These are phyloP conservation scores for Sporisorium sorghi DNA, from an alignment of 1,284 basidiomycete species.

Conservation along the genomic window DNA sequence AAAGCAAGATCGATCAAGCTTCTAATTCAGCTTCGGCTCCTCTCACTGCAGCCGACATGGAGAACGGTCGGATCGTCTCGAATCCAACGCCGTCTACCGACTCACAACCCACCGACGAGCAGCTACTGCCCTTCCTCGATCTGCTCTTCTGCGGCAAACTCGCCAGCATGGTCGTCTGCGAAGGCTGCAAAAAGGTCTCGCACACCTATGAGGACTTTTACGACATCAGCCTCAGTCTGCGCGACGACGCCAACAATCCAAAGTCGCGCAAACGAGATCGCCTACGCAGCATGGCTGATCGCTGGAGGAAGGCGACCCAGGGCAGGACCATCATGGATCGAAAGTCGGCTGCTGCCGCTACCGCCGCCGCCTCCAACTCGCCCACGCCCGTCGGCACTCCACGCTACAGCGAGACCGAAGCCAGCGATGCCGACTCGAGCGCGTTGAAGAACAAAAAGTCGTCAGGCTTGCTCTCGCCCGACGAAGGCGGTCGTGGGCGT, in stretches of 20 bases:
- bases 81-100: neutral
- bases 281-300: slow-evolving; percentile 53
- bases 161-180: slow-evolving; percentile 89
- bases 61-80: slow-evolving; percentile 25
- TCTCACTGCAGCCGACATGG: slow-evolving; percentile 26
- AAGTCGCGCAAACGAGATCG: slow-evolving; percentile 50
- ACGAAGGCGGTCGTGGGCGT: slow-evolving; percentile 33
- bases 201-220: slow-evolving; percentile 93
- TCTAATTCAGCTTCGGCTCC: slow-evolving; percentile 1
- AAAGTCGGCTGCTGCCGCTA: slow-evolving; percentile 36
- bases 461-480: slow-evolving; percentile 56
- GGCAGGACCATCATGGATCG: slow-evolving; percentile 37
- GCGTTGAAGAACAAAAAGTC: slow-evolving; percentile 69
- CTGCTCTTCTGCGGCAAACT: slow-evolving; percentile 88
- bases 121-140: slow-evolving; percentile 81
- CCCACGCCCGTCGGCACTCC: slow-evolving; percentile 45
- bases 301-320: slow-evolving; percentile 48
- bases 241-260: slow-evolving; percentile 33
- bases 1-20: slow-evolving; percentile 18
- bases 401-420: slow-evolving; percentile 49
- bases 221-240: slow-evolving; percentile 85
- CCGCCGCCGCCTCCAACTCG: slow-evolving; percentile 27
- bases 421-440: slow-evolving; percentile 77
- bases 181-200: slow-evolving; percentile 87
- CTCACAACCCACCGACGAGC: slow-evolving; percentile 69